phyloP scores from a whole-genome alignment of 768 basidiomycete species.

The Boletus rubropictus region DNA sequence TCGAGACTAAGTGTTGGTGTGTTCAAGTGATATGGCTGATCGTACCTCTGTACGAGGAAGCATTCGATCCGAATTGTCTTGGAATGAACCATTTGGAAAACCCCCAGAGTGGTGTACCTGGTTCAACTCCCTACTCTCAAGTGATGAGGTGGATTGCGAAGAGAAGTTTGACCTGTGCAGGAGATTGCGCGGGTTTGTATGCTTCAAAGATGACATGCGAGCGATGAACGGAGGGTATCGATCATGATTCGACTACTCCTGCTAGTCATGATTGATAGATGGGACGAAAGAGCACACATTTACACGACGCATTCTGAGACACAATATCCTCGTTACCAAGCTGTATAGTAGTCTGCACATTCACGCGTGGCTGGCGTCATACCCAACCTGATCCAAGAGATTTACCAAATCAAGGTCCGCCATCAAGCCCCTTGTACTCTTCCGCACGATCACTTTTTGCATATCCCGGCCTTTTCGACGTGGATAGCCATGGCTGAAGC shows the following conservation, averaged over 20 bases:
- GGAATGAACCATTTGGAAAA: constrained; percentile 47
- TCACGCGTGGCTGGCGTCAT: background rate
- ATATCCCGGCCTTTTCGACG: constrained; percentile 4
- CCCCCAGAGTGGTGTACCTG: constrained; percentile 49
- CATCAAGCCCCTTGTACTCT: background rate
- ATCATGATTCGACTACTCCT: constrained; percentile 9
- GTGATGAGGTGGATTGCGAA: constrained; percentile 13
- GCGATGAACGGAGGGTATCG: constrained; percentile 5
- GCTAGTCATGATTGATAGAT: constrained; percentile 15
- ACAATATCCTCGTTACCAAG: constrained; percentile 21
- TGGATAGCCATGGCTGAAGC: constrained; percentile 52
- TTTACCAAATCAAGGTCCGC: constrained; percentile 25
- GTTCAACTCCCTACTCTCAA: constrained; percentile 33
- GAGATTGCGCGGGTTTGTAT: constrained; percentile 50
- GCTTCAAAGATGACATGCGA: constrained; percentile 34
- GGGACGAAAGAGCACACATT: constrained; percentile 12
- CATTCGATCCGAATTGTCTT: constrained; percentile 42
- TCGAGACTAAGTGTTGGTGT: constrained; percentile 5
- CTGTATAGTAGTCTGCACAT: constrained; percentile 27
- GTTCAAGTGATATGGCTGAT: constrained; percentile 65
- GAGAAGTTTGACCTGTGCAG: constrained; percentile 33
- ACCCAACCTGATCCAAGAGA: background rate
- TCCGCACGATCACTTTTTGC: constrained; percentile 5
- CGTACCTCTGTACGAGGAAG: constrained; percentile 56
- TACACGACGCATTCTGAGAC: constrained; percentile 19